Evolutionary conservation across 148 eudicot genomes (phyloP).

Genomic region (Amaranthus cruentus): DNA sequence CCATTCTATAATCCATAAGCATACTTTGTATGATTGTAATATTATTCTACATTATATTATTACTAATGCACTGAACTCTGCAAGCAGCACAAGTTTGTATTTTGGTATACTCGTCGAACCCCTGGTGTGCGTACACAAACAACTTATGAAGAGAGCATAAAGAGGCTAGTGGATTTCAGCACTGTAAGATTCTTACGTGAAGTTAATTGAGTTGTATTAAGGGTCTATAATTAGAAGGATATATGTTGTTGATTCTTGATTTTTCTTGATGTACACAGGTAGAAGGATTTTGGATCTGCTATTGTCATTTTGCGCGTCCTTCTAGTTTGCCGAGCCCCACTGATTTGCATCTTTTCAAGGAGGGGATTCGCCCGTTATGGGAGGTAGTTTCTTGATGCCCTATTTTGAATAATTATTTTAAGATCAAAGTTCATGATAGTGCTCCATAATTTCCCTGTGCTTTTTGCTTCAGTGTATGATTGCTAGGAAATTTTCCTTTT

Average conservation of each 20-base stretch:
- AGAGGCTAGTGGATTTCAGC: constrained; percentile 79
- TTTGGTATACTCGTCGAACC: constrained; percentile 90
- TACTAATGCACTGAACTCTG: constrained; percentile 3
- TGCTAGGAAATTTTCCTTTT: neutral
- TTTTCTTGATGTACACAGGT: constrained; percentile 38
- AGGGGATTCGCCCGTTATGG: constrained; percentile 95
- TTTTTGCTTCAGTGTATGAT: neutral
- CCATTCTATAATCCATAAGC: neutral
- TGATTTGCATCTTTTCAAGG: constrained; percentile 97
- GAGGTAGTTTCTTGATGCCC: constrained; percentile 53
- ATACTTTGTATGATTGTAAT: neutral
- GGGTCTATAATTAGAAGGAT: neutral
- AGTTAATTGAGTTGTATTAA: neutral
- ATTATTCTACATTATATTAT: neutral
- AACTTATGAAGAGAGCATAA: constrained; percentile 86
- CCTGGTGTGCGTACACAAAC: constrained; percentile 78
- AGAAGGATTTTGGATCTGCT: constrained; percentile 95
- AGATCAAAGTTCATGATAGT: constrained; percentile 1
- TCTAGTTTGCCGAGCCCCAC: constrained; percentile 86
- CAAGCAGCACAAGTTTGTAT: constrained; percentile 75
- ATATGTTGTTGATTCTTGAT: constrained; percentile 13
- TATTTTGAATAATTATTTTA: neutral
- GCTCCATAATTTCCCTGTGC: neutral
- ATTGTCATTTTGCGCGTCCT: constrained; percentile 91
- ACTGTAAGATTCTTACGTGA: constrained; percentile 41